Base-by-base conservation (phyloP, 345 rosid species). In the Erysimum cheiranthoides region DNA sequence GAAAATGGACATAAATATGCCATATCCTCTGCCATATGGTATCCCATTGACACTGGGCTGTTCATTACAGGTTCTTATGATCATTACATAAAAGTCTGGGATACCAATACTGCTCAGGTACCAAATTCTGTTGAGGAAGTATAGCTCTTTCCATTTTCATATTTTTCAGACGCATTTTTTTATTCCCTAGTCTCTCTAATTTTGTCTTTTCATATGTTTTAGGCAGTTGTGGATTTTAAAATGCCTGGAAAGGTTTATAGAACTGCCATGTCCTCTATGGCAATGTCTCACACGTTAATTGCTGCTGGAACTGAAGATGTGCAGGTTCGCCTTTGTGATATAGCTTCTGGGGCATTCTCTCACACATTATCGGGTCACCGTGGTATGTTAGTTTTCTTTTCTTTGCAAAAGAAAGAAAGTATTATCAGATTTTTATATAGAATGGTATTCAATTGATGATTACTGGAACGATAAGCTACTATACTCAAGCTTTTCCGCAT, bases 221-320 rank as follows among this genome's bases (percentile, higher is more conserved):
- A 94, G 97, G 92, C 83, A 42, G 93, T 89, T 56, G 75, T 85
- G 89, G 84, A 90, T 71, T 92, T 95, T 68, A 90, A 89, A 85
- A 82, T 95, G 96, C 99, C 97, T 60, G 99, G 93, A 73, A 95
- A 89, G 81, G 96, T 95, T 82, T 87, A 95, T 78, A 86, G 85
- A 78, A 82, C 93, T 66, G 93, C 97, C 57, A 92, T 95, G 97
- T 95, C 99, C 63, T 71, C 96, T 34, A 18, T 92, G 86, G 91
- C 99, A 36, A 86, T 88, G 11, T 81, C 96, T 69, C 99, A 95
- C 75, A 89, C 89, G 87, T 81, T 95, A 47, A 88, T 95, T 68
- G 99, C 99, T 77, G 85, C 91, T 52, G 99, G 89, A 78, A 92
- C 93, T 34, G 97, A 95, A 83, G 97, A 92, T 81, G 97, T 92